These are phyloP conservation scores for Fraxinus quadrangulata DNA, from an alignment of 257 asterid genomes.

Conservation along the genomic window DNA sequence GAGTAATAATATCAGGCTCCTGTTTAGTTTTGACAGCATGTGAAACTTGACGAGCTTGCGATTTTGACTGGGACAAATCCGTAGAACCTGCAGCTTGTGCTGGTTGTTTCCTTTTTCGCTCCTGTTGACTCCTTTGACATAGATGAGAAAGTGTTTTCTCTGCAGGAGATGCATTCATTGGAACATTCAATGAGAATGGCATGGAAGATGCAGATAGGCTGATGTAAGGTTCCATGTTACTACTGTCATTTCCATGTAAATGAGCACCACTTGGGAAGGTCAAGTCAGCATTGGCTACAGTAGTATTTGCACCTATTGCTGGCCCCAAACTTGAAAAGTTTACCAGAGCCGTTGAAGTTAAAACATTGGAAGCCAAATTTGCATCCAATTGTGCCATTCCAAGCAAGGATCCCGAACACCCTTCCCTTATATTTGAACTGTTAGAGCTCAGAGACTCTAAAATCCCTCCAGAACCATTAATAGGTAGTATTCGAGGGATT, in stretches of 20 bases:
- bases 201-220: slow-evolving; percentile 26
- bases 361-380: slow-evolving; percentile 23
- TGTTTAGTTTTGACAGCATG: slow-evolving; percentile 23
- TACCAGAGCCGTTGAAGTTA: slow-evolving; percentile 18
- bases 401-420: slow-evolving; percentile 20
- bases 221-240: slow-evolving; percentile 31
- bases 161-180: slow-evolving; percentile 16
- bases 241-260: slow-evolving; percentile 30
- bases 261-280: slow-evolving; percentile 22
- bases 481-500: slow-evolving; percentile 19
- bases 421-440: slow-evolving; percentile 24
- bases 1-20: slow-evolving; percentile 29
- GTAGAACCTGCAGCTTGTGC: slow-evolving; percentile 21
- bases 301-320: slow-evolving; percentile 20
- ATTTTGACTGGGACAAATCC: slow-evolving; percentile 20
- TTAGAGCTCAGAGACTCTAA: slow-evolving; percentile 33
- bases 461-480: slow-evolving; percentile 28
- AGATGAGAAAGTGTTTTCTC: slow-evolving; percentile 21
- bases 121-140: slow-evolving; percentile 32
- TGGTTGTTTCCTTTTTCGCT: slow-evolving; percentile 20
- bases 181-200: slow-evolving; percentile 30
- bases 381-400: slow-evolving; percentile 29
- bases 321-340: slow-evolving; percentile 20
- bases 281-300: slow-evolving; percentile 18
- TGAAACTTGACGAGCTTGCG: slow-evolving; percentile 25